Evolutionary conservation across 805 yeast species (phyloP), one percentile per base, ranked within the genome.

Genomic region (Monosporozyma siamensis): DNA sequence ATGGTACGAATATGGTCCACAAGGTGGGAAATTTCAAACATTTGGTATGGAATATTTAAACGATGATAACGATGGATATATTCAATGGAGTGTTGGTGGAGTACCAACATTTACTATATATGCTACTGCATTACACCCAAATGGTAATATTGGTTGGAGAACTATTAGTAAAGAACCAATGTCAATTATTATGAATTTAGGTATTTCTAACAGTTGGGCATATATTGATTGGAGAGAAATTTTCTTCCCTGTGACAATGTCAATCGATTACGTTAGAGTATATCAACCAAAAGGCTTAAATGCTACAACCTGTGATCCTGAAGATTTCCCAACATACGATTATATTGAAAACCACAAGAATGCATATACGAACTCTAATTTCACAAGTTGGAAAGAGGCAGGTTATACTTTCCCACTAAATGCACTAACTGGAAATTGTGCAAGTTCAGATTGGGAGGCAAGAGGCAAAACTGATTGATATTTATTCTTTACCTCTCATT

Each of bases 141-240:
- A 84, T 61, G 97, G 98, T 51, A 90, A 90, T 61, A 67, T 90
- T 50, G 92, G 77, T 32, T 78, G 82, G 82, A 78, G 97, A 63
- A 65, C 75, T 49, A 74, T 90, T 23, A 71, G 92, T 18, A 81
- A 82, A 59, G 98, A 90, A 59, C 97, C 97, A 49, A 88, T 90
- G 97, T 74, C 95, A 2, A 73, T 90, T 47, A 66, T 90, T 50
- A 56, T 90, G 70, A 90, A 90, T 62, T 65, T 90, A 66, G 98
- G 95, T 70, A 67, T 90, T 41, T 89, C 97, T 12, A 82, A 80
- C 55, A 82, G 78, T 46, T 90, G 97, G 97, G 85, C 92, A 6
- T 86, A 84, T 62, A 90, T 90, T 48, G 90, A 88, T 65, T 90
- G 96, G 96, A 77, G 78, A 35, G 68, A 78, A 4, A 68, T 88